Conservation (phyloP, 371 early-diverging fungal species). For the Rhizopus delemar region DNA sequence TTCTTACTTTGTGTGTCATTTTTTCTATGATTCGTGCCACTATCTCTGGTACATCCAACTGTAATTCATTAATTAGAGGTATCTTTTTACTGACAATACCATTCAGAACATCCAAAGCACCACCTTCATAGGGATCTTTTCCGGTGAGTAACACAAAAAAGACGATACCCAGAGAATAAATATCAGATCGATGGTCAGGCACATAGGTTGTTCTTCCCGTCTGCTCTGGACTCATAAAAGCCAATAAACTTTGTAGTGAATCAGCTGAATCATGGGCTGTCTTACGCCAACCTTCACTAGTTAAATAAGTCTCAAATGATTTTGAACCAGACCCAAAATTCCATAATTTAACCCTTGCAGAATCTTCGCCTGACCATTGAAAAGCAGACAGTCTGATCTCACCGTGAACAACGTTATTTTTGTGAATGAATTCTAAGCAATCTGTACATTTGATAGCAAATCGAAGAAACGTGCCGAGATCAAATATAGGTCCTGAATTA, state of each 20-base stretch:
- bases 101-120: conserved; percentile 57
- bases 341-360: conserved; percentile 38
- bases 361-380: conserved; percentile 43
- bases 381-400: conserved; percentile 43
- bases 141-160: conserved; percentile 55
- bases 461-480: conserved; percentile 45
- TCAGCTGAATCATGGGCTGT: conserved; percentile 32
- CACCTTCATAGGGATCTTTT: conserved; percentile 51
- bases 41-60: conserved; percentile 55
- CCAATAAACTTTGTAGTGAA: conserved; percentile 29
- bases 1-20: conserved; percentile 56
- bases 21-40: conserved; percentile 53
- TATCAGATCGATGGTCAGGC: conserved; percentile 62
- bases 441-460: conserved; percentile 50
- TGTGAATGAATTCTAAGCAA: conserved; percentile 47
- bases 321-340: conserved; percentile 42
- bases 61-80: conserved; percentile 45
- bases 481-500: conserved; percentile 25
- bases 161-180: conserved; percentile 57
- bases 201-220: conserved; percentile 60
- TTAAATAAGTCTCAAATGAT: conserved; percentile 39
- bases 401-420: conserved; percentile 44
- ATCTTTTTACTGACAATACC: conserved; percentile 52
- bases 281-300: conserved; percentile 50
- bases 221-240: conserved; percentile 54